Base-by-base conservation (phyloP, 2,329 filamentous ascomycete genomes). In the Coleophoma crateriformis region DNA sequence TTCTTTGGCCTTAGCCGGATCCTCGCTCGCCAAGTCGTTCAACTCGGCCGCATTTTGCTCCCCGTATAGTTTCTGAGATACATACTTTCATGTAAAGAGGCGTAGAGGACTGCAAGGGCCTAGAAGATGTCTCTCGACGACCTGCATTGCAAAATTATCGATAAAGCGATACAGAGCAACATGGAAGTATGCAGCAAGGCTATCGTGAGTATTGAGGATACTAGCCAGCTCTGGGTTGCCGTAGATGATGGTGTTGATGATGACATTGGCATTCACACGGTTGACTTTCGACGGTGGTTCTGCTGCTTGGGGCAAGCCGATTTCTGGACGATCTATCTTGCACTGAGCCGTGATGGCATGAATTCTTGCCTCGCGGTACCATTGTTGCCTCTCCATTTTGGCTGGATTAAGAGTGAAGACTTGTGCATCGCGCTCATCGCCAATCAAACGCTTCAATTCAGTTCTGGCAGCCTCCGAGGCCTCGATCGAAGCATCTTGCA, bases 61-160 rank as follows among this genome's bases (percentile, higher is more conserved):
- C 13, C 52, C 50, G 43, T 56, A 50, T 5, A 56, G 40, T 39
- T 43, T 51, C 20, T 50, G 34, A 4, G 44, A 38, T n/a, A 58
- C 47, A 33, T 56, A 56, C 11, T 47, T 19, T 7, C 50, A 51
- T 15, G 42, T 50, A 19, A 56, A 58, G 32, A 52, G 32, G 14
- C 38, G 42, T 7, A 55, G 27, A 27, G 52, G 50, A 43, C 56
- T 47, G 7, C 35, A 32, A 1, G 46, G 35, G 19, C 56, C 56
- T 34, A 56, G 50, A 4, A 55, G 34, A 37, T 55, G 54, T 11
- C 56, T 47, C 32, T 56, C 54, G 12, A 58, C 47, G 7, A 55
- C 54, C 37, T 56, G 54, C 13, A 50, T 33, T 7, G 45, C 52
- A 20, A 57, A 44, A 19, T 55, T 57, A 33, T 58, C 54, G 7